Base-by-base conservation (phyloP, 345 rosid genomes). In the Syzygium oleosum region DNA sequence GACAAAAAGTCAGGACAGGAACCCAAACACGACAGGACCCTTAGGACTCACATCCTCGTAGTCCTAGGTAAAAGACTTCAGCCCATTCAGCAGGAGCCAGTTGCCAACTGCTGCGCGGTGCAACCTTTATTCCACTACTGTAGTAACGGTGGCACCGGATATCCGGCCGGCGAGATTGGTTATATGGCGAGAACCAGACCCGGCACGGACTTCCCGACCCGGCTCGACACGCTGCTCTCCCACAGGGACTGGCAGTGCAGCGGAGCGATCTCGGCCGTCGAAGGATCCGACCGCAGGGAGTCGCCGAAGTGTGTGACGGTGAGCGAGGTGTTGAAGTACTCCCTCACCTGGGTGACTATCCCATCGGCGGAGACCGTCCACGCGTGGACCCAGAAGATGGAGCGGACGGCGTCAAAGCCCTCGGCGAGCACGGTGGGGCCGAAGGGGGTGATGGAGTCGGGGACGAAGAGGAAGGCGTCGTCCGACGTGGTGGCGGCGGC, bases 321-420 rank as follows among this genome's bases (percentile, higher is more conserved):
- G 65, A 97, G 97, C 54, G 98, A 94, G 49, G 99, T 97, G 91
- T 97, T 97, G 87, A 96, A 95, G 90, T 97, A 97, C 93, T 97
- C 99, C 65, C 94, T 92, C 16, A 97, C 98, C 89, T 95, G 98
- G 46, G 98, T 94, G 25, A 97, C 93, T 93, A 94, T 90, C 98
- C 97, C 99, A 95, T 95, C 92, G 41, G 96, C 86, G n/a, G 86
- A 84, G 11, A 97, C 95, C 14, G 98, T 97, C 99, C 99, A 97
- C 15, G 98, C 99, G 96, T 97, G 99, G 84, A 96, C 93, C 99
- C 99, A 98, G 19, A 95, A 94, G 84, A 95, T 93, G 1, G 93
- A 92, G 55, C 93, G 92, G 87, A 55, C 54, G 51, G 87, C 54
- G 86, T 94, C 97, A 87, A 94, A 96, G 90, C 99, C 99, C 84